A percentile compares a stretch with the other conserved stretches of the same genome.
phyloP scores from a whole-genome alignment of 108 stramenopile species.

The Chaetoceros tenuissimus region DNA sequence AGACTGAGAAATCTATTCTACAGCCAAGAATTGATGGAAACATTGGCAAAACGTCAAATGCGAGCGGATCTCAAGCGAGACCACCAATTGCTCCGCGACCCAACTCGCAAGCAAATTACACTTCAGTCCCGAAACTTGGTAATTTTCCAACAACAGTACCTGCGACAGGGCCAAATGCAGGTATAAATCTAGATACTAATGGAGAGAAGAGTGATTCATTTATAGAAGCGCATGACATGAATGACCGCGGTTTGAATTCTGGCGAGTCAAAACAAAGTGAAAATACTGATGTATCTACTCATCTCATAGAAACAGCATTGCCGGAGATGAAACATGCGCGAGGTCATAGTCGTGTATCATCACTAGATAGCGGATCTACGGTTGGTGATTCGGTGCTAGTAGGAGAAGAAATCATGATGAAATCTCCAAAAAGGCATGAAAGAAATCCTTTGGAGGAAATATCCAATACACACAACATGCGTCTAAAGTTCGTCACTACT shows the following conservation, averaged over 20 bases:
- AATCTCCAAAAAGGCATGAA: background rate
- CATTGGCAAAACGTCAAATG: background rate
- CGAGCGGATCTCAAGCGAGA: background rate
- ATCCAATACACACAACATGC: conserved; percentile 46
- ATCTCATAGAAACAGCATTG: too few relatives aligned
- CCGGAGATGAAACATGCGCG: too few relatives aligned
- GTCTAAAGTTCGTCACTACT: conserved; percentile 61
- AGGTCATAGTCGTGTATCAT: background rate
- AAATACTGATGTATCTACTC: too few relatives aligned
- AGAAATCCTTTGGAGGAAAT: conserved; percentile 29
- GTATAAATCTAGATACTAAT: too few relatives aligned
- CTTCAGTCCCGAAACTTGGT: too few relatives aligned
- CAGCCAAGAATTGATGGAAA: conserved; percentile 2
- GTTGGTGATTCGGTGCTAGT: conserved; percentile 12
- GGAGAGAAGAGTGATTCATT: too few relatives aligned
- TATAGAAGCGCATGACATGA: too few relatives aligned
- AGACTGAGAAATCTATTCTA: background rate
- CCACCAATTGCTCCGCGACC: background rate
- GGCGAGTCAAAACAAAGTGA: too few relatives aligned
- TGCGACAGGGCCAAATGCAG: too few relatives aligned
- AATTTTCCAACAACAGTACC: too few relatives aligned
- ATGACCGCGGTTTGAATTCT: too few relatives aligned
- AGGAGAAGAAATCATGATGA: conserved; percentile 6
- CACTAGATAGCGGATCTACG: background rate
- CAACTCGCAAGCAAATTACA: background rate